phyloP scores from a whole-genome alignment of 2,329 filamentous ascomycete genomes.

The Fusarium circinatum region DNA sequence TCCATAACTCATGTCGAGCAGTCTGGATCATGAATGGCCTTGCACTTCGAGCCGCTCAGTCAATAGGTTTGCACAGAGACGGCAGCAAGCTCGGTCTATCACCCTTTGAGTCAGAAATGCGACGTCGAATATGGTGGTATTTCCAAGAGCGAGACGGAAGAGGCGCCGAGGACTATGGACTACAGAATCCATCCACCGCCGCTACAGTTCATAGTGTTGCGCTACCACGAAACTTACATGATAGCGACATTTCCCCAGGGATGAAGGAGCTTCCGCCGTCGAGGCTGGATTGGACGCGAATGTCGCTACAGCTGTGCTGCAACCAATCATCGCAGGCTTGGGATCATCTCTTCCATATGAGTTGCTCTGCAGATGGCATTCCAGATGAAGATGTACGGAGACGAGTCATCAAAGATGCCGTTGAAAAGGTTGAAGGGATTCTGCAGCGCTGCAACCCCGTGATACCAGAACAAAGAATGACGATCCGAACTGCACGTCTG shows the following conservation, averaged over 20 bases:
- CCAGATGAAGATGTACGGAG: conserved; percentile 49
- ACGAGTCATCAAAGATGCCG: conserved; percentile 48
- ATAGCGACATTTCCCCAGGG: conserved; percentile 59
- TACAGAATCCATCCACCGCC: conserved; percentile 32
- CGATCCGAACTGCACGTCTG: conserved; percentile 42
- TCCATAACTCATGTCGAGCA: conserved; percentile 48
- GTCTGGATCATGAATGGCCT: conserved; percentile 56
- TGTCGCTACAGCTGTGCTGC: conserved; percentile 65
- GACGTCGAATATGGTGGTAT: conserved; percentile 65
- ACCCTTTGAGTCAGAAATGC: conserved; percentile 65
- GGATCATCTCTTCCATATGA: conserved; percentile 38
- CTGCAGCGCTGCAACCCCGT: conserved; percentile 60
- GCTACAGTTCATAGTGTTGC: conserved; percentile 53
- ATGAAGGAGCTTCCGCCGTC: conserved; percentile 60
- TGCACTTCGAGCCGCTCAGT: conserved; percentile 58
- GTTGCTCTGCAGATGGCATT: conserved; percentile 6
- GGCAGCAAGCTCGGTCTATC: conserved; percentile 56
- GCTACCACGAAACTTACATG: conserved; percentile 67
- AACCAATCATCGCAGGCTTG: conserved; percentile 57
- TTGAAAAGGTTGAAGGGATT: neutral
- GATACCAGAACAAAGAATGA: conserved; percentile 55
- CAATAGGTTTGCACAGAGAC: conserved; percentile 66
- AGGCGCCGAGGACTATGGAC: conserved; percentile 67
- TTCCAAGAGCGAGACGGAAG: conserved; percentile 61
- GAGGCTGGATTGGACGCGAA: conserved; percentile 64